Evolutionary conservation across 495 filamentous ascomycete genomes (phyloP).

Genomic region (Glonium stellatum): DNA sequence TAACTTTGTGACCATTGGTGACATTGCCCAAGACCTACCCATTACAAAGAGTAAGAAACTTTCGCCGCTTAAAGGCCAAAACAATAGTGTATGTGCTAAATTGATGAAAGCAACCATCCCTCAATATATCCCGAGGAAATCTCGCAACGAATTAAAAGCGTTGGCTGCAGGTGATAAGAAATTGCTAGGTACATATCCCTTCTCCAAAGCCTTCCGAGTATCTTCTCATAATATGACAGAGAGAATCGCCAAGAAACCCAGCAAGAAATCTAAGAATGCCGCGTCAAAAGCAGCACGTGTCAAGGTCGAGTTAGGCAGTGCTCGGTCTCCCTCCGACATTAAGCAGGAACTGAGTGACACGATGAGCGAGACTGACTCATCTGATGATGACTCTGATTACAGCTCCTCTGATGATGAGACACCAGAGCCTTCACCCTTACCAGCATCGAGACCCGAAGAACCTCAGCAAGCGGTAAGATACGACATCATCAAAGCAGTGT

Average conservation of each 20-base stretch:
- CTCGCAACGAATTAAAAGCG: constrained; percentile 40
- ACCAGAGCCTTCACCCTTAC: constrained; percentile 49
- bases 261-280: constrained; percentile 14
- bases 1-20: constrained; percentile 39
- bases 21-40: constrained; percentile 19
- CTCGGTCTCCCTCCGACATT: constrained; percentile 1
- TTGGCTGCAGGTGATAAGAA: constrained; percentile 30
- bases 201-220: background rate
- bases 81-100: constrained; percentile 25
- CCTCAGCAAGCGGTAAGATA: constrained; percentile 51
- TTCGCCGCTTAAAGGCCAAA: background rate
- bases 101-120: constrained; percentile 34
- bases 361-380: constrained; percentile 30
- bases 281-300: constrained; percentile 1
- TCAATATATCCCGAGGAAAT: constrained; percentile 38
- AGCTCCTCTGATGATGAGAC: constrained; percentile 44
- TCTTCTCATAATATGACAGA: constrained; percentile 1
- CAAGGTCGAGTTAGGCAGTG: constrained; percentile 1
- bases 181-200: constrained; percentile 21
- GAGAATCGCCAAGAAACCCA: constrained; percentile 17
- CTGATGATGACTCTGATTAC: constrained; percentile 49
- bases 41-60: constrained; percentile 29
- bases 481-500: constrained; percentile 58
- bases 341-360: constrained; percentile 35
- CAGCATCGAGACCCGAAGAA: constrained; percentile 44